Evolutionary conservation across 306 rosid species (phyloP), one percentile per base, ranked within the genome.

Genomic region (Gillenia trifoliata): DNA sequence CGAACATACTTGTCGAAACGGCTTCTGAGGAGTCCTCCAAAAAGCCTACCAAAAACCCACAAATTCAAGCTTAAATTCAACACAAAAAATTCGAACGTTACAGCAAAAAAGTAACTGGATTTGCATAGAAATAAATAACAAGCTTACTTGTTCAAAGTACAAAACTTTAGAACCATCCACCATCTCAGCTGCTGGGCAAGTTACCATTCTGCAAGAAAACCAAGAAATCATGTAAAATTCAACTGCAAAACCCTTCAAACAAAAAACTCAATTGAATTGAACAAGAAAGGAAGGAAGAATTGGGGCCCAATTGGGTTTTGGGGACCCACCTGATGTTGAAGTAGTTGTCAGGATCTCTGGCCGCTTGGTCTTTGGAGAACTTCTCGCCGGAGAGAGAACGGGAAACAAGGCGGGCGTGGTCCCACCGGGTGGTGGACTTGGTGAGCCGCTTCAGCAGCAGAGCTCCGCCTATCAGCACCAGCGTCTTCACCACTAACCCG

Each of bases 381-480:
- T 90, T 95, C 85, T 95, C 89, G 77, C 98, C 99, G 47, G 92
- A 68, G 80, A 95, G 96, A 13, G 99, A 89, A 9, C 88, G 87
- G 20, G 97, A 38, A 31, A 92, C 97, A 41, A 88, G 69, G 66
- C 91, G 87, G 40, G 99, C 87, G 83, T 95, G 99, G 88, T 95
- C 99, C 97, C 99, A 88, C 49, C 99, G 98, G 9, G 99, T 92
- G 67, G 99, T 95, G 80, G 99, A 88, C 87, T 92, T 95, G n/a
- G 93, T 89, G 30, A 95, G 92, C 15, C 94, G 92, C 60, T 92
- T 95, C 6, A 95, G 87, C 80, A 95, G 83, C 40, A 95, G 85
- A 25, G 93, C 98, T 16, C 99, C 98, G 23, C 99, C 99, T 11
- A 95, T 70, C 34, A 95, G 83, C 11, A 95, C 66, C 57, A 95